Conservation (phyloP, 23 red algal species). For the Gracilaria gracilis region DNA sequence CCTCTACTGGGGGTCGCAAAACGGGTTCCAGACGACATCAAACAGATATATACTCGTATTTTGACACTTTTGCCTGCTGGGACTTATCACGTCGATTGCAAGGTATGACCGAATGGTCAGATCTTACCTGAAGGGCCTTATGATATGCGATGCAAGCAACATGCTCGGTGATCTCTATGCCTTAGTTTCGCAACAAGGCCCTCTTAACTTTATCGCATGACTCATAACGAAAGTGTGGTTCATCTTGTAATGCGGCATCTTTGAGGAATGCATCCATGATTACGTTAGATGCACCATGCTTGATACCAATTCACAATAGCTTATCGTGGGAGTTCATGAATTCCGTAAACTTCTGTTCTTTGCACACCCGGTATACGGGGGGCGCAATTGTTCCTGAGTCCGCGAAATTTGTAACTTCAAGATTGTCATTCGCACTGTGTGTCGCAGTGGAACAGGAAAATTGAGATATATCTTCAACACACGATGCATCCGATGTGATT, state of each 20-base stretch:
- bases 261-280: slow-evolving; percentile 8
- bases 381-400: not conserved
- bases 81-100: not conserved
- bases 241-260: not conserved
- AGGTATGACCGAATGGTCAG: not conserved
- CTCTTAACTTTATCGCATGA: not conserved
- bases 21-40: not conserved
- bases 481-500: too few species aligned
- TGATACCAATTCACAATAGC: slow-evolving; percentile 8
- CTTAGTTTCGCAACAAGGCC: slow-evolving; percentile 3
- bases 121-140: not conserved
- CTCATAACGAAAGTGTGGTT: not conserved
- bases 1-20: not conserved
- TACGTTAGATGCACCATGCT: not conserved
- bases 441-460: too few species aligned
- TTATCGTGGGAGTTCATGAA: slow-evolving; percentile 6
- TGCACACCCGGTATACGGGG: not conserved
- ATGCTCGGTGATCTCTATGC: not conserved
- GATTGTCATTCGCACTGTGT: too few species aligned
- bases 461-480: too few species aligned
- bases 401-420: too few species aligned
- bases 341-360: not conserved
- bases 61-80: too few species aligned
- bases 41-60: not conserved
- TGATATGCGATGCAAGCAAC: not conserved